phyloP scores from a whole-genome alignment of 2,329 filamentous ascomycete species.

The Trichoderma brevicompactum region DNA sequence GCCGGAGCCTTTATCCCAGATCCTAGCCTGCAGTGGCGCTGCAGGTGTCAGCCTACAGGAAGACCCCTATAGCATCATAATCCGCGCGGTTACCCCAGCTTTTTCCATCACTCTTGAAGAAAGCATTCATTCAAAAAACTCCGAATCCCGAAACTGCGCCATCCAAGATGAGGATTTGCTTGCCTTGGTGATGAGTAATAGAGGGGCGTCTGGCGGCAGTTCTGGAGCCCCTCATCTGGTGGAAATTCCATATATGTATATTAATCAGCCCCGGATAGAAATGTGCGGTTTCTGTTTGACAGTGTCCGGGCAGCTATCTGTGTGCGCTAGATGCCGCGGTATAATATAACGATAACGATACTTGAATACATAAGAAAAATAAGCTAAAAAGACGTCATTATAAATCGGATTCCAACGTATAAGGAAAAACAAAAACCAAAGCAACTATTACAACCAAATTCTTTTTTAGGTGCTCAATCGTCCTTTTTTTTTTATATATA shows the following conservation, averaged over 20 bases:
- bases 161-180: constrained; percentile 1
- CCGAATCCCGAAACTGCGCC: constrained; percentile 22
- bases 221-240: constrained; percentile 18
- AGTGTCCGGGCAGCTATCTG: too few species aligned
- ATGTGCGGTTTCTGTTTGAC: too few species aligned
- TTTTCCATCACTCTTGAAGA: not conserved
- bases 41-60: constrained; percentile 4
- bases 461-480: not conserved
- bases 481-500: not conserved
- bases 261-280: constrained; percentile 6
- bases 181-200: constrained; percentile 14
- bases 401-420: not conserved
- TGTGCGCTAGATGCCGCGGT: not conserved
- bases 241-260: constrained; percentile 5
- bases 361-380: too few species aligned
- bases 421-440: not conserved
- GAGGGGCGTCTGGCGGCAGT: not conserved
- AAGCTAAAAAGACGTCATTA: constrained; percentile 6
- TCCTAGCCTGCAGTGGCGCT: constrained; percentile 17
- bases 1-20: not conserved
- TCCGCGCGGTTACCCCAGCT: constrained; percentile 17
- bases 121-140: not conserved
- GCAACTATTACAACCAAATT: not conserved
- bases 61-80: not conserved
- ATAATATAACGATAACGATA: not conserved